Evolutionary conservation across 768 basidiomycete species (phyloP).

Genomic region (Austroboletus eburneus): DNA sequence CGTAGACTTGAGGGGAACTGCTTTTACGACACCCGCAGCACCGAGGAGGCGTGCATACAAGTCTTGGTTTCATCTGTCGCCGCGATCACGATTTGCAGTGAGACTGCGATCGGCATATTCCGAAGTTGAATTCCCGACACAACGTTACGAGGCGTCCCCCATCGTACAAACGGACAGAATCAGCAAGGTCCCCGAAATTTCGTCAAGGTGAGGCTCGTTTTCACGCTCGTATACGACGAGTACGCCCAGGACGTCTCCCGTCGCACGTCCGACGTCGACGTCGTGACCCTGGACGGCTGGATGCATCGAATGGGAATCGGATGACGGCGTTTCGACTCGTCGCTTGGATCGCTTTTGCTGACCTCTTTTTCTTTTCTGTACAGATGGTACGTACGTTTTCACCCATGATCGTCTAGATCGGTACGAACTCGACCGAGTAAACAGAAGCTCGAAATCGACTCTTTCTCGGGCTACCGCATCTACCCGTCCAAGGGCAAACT

Average conservation of each 20-base stretch:
- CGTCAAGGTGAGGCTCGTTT: slow-evolving; percentile 57
- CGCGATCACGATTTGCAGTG: too few relatives aligned
- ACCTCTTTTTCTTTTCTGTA: slow-evolving; percentile 4
- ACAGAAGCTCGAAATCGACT: slow-evolving; percentile 99
- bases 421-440: slow-evolving; percentile 16
- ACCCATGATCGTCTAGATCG: not conserved
- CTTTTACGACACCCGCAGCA: too few relatives aligned
- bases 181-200: slow-evolving; percentile 34
- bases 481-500: slow-evolving; percentile 97
- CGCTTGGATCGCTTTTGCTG: slow-evolving; percentile 16
- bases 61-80: too few relatives aligned
- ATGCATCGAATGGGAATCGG: too few relatives aligned
- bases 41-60: too few relatives aligned
- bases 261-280: not conserved
- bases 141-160: slow-evolving; percentile 2
- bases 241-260: slow-evolving; percentile 3
- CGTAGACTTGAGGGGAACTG: too few relatives aligned
- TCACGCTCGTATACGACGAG: slow-evolving; percentile 18
- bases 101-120: slow-evolving; percentile 18
- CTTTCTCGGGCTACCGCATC: slow-evolving; percentile 95
- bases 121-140: slow-evolving; percentile 27
- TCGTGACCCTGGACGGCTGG: slow-evolving; percentile 38
- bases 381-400: slow-evolving; percentile 24
- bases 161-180: slow-evolving; percentile 17
- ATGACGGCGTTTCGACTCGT: too few relatives aligned